phyloP scores from a whole-genome alignment of 2,329 filamentous ascomycete genomes.

The Tolypocladium cylindrosporum region DNA sequence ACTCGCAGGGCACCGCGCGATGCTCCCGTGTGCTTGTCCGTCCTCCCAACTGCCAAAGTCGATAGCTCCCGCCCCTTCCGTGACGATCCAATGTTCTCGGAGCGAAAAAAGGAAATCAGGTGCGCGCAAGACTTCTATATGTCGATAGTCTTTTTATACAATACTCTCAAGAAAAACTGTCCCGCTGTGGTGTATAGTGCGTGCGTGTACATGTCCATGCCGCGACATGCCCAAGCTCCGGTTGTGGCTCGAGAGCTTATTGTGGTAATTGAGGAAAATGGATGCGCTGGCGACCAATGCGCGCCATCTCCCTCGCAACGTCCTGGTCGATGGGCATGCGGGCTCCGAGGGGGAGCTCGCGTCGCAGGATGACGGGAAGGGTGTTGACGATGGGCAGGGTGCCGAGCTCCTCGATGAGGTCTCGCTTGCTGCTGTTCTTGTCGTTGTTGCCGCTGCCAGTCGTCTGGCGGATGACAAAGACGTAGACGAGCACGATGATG shows the following conservation, averaged over 20 bases:
- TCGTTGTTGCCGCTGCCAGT: conserved; percentile 14
- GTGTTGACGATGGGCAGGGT: not conserved
- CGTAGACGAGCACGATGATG: conserved; percentile 39
- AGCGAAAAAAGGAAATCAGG: not conserved
- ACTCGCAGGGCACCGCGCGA: not conserved
- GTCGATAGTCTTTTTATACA: conserved; percentile 9
- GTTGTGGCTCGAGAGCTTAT: not conserved
- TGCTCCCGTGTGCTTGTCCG: not conserved
- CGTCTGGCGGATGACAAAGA: conserved; percentile 27
- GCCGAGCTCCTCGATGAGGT: conserved; percentile 9
- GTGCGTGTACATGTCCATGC: conserved; percentile 2
- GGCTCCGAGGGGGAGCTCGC: not conserved
- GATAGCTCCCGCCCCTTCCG: not conserved
- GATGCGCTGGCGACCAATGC: conserved; percentile 10
- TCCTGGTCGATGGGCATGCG: conserved; percentile 4
- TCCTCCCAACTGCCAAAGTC: not conserved
- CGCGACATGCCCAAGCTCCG: not conserved
- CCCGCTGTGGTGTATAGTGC: conserved; percentile 2
- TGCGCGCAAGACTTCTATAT: conserved; percentile 4
- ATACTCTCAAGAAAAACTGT: conserved; percentile 5
- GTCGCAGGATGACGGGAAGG: not conserved
- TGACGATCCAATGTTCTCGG: not conserved
- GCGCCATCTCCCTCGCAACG: conserved; percentile 4
- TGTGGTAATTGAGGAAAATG: conserved; percentile 14
- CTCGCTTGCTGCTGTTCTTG: conserved; percentile 20